Evolutionary conservation across 805 yeast species (phyloP).

Genomic region (Yamadazyma phyllophila): DNA sequence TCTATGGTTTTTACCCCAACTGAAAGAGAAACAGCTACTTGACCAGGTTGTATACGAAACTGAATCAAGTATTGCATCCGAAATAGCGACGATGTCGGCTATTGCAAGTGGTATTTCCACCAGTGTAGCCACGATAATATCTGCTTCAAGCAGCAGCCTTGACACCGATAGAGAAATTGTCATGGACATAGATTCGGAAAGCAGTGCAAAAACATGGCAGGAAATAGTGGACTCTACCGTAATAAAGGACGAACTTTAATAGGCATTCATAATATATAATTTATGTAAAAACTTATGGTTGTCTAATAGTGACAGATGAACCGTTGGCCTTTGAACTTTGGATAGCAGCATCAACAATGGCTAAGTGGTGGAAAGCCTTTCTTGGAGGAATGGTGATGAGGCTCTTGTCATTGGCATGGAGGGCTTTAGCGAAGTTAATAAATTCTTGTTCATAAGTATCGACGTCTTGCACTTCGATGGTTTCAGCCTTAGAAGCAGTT

Average conservation of each 20-base stretch:
- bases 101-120: no score
- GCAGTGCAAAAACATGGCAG: conserved; percentile 5
- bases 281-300: not conserved
- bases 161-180: conserved; percentile 6
- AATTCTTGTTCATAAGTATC: conserved; percentile 47
- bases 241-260: conserved; percentile 9
- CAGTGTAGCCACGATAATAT: no score
- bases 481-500: conserved; percentile 51
- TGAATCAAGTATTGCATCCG: no score
- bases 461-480: conserved; percentile 43
- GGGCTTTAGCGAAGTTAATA: conserved; percentile 55
- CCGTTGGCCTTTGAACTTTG: conserved; percentile 62
- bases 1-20: conserved; percentile 18
- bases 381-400: conserved; percentile 63
- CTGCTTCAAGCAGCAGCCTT: not conserved
- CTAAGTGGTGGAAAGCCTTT: conserved; percentile 87
- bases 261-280: not conserved
- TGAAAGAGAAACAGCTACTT: conserved; percentile 2
- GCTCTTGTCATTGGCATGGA: conserved; percentile 57
- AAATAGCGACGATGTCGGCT: no score
- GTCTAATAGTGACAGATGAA: conserved; percentile 33
- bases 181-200: conserved; percentile 1
- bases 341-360: conserved; percentile 81
- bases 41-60: not conserved
- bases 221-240: not conserved